Evolutionary conservation across 1,284 basidiomycete species (phyloP), one percentile per base, ranked within the genome.

Genomic region (Chiua sp.): DNA sequence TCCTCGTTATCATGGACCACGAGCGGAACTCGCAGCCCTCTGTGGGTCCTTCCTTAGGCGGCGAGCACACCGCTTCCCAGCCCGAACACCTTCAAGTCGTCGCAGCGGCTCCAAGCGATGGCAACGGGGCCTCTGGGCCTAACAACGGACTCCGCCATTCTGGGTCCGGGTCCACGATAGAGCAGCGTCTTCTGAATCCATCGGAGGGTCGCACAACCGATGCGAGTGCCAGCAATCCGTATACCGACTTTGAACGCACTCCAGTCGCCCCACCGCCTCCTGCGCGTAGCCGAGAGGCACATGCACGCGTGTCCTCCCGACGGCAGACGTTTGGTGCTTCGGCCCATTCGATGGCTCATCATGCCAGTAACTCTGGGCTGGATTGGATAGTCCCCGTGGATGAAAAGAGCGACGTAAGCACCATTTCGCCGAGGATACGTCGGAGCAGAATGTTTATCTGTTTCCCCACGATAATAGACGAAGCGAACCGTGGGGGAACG

Each of bases 401-500:
- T 3, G 61, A 61, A 28, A 75, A 69, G 55, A 26, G 13, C 3
- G 26, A 22, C n/a, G 72, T 69, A 55, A 56, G 63, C 55, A 8
- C 12, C 26, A 13, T 12, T 44, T 13, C n/a, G 49, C 26, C 44
- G 22, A n/a, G 39, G 37, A 33, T 6, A 2, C 23, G 0, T 47
- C 22, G 53, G 11, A 30, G 22, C 22, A 13, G 7, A 44, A 44
- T 48, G 8, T 23, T 30, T 32, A 44, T 20, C n/a, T 22, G 22
- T 26, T 22, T 51, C 30, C 20, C 20, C 64, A 26, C 4, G 22
- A 47, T 33, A 26, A 65, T 47, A 72, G 57, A 11, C 57, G 6
- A 77, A 71, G 28, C 70, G 61, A 50, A 82, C 78, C 0, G 61
- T 82, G 2, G 74, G 74, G 10, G 78, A 83, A 57, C 78, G 84